Conservation (phyloP, 2,329 filamentous ascomycete species). For the Neurospora sp. region DNA sequence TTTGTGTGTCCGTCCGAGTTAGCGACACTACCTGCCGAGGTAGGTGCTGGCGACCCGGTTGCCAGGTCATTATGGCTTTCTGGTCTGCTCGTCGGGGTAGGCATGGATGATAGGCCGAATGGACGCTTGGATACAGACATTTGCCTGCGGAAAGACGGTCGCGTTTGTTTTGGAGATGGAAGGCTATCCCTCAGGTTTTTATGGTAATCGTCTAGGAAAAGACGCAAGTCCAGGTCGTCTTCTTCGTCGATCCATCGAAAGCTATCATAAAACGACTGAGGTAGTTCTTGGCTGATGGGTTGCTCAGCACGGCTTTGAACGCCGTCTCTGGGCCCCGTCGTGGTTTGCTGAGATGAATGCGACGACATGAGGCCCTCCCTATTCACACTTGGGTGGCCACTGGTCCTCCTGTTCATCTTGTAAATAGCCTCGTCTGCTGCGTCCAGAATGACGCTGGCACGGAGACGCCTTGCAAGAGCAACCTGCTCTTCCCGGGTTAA, state of each 20-base stretch:
- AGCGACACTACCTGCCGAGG: constrained; percentile 20
- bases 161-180: constrained; percentile 34
- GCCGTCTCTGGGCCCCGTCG: constrained; percentile 2
- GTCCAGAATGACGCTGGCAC: constrained; percentile 26
- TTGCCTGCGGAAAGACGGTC: constrained; percentile 58
- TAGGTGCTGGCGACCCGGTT: constrained; percentile 16
- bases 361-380: constrained; percentile 24
- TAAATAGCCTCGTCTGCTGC: constrained; percentile 46
- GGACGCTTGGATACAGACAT: constrained; percentile 61
- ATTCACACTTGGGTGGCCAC: constrained; percentile 5
- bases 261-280: constrained; percentile 52
- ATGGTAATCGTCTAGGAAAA: constrained; percentile 63
- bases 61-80: background rate
- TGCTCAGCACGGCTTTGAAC: constrained; percentile 8
- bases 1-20: constrained; percentile 28
- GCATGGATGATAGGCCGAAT: constrained; percentile 42
- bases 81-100: constrained; percentile 15
- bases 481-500: constrained; percentile 64
- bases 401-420: constrained; percentile 32
- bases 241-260: constrained; percentile 69
- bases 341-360: background rate
- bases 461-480: constrained; percentile 42
- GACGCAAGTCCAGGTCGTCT: constrained; percentile 55
- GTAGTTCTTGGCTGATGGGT: constrained; percentile 22
- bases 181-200: constrained; percentile 46